Conservation (phyloP, 2,329 filamentous ascomycete genomes). For the Paramyrothecium roridum region DNA sequence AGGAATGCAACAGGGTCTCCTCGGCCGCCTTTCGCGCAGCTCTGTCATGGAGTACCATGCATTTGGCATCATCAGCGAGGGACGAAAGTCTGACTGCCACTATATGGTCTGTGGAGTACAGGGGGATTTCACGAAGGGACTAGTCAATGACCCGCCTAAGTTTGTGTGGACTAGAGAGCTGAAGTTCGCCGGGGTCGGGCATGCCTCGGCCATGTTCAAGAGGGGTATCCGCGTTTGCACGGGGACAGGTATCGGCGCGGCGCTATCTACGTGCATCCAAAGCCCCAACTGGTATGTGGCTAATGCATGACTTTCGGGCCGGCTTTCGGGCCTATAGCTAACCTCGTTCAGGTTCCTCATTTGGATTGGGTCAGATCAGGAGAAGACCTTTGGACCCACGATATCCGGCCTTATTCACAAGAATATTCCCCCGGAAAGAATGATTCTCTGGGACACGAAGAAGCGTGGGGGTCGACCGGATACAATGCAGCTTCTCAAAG, state of each 20-base stretch:
- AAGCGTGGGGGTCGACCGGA: slow-evolving; percentile 36
- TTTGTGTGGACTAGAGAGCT: slow-evolving; percentile 36
- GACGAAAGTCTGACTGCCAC: slow-evolving; percentile 28
- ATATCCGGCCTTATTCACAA: slow-evolving; percentile 33
- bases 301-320: background rate
- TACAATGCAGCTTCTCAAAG: slow-evolving; percentile 31
- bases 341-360: slow-evolving; percentile 32
- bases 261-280: slow-evolving; percentile 38
- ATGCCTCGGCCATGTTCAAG: slow-evolving; percentile 39
- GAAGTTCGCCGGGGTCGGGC: slow-evolving; percentile 37
- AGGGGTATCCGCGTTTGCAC: slow-evolving; percentile 37
- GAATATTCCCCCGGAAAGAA: slow-evolving; percentile 35
- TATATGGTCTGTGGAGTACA: slow-evolving; percentile 41
- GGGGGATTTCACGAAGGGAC: slow-evolving; percentile 35
- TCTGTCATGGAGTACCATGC: slow-evolving; percentile 41
- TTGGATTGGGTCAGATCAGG: slow-evolving; percentile 39
- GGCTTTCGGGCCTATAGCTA: background rate
- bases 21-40: slow-evolving; percentile 36
- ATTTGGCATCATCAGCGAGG: slow-evolving; percentile 38
- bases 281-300: slow-evolving; percentile 28
- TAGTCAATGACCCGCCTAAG: slow-evolving; percentile 35
- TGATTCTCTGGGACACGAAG: slow-evolving; percentile 40
- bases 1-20: slow-evolving; percentile 38
- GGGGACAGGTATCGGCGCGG: slow-evolving; percentile 36
- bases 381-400: slow-evolving; percentile 36